Evolutionary conservation across 2,329 filamentous ascomycete species (phyloP).

Genomic region (Albophoma yamanashiensis): DNA sequence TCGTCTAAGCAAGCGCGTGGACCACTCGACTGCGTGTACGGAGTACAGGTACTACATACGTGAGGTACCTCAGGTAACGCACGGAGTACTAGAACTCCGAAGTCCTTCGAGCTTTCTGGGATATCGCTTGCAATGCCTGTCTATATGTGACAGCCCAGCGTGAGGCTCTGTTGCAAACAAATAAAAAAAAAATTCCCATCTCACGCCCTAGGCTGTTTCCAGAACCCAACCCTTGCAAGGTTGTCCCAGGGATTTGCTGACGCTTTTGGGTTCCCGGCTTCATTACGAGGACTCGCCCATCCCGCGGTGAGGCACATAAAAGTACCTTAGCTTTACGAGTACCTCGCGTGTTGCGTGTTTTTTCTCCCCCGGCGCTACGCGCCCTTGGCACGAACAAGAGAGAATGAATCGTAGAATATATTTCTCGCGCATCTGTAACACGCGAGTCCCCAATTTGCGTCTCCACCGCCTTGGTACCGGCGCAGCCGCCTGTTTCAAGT

Average conservation of each 20-base stretch:
- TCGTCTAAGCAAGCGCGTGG: not conserved
- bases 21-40: no score
- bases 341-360: no score
- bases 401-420: not conserved
- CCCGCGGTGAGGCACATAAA: not conserved
- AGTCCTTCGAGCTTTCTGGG: not conserved
- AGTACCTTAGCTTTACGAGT: not conserved
- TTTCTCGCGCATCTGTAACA: not conserved
- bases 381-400: no score
- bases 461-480: not conserved
- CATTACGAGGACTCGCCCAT: not conserved
- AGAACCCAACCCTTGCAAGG: not conserved
- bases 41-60: no score
- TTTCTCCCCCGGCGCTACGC: not conserved
- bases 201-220: not conserved
- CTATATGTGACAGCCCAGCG: not conserved
- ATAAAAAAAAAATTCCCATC: not conserved
- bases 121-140: not conserved
- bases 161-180: not conserved
- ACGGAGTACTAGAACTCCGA: no score
- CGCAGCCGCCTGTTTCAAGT: not conserved
- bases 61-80: no score
- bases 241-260: not conserved
- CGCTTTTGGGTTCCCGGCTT: not conserved
- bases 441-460: not conserved